A percentile compares a stretch with the other conserved stretches of the same genome.
Evolutionary conservation across 768 basidiomycete genomes (phyloP).

Genomic region (Boletellus emodensis): DNA sequence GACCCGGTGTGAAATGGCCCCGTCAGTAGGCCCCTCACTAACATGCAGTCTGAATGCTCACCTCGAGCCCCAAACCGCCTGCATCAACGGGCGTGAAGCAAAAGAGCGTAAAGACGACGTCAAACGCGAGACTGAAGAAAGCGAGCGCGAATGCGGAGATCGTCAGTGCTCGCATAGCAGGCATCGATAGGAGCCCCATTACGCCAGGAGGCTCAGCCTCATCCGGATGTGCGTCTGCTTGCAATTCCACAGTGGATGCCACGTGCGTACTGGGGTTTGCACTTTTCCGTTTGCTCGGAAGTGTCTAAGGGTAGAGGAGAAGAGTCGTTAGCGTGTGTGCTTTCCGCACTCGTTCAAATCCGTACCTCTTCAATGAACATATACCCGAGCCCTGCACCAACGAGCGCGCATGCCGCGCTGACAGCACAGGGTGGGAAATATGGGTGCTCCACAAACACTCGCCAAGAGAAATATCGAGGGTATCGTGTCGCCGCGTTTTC

Average conservation of each 20-base stretch:
- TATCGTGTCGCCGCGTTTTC: slow-evolving; percentile 17
- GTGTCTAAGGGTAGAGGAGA: slow-evolving; percentile 5
- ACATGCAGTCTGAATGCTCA: slow-evolving; percentile 25
- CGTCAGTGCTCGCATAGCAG: slow-evolving; percentile 49
- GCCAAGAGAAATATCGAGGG: slow-evolving; percentile 12
- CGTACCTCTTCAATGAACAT: slow-evolving; percentile 17
- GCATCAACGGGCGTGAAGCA: slow-evolving; percentile 53
- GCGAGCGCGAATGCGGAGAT: slow-evolving; percentile 46
- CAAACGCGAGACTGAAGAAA: slow-evolving; percentile 55
- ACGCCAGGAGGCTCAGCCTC: slow-evolving; percentile 23
- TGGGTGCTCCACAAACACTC: slow-evolving; percentile 10
- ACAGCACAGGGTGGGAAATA: slow-evolving; percentile 17
- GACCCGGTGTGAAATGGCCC: no score
- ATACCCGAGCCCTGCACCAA: slow-evolving; percentile 11
- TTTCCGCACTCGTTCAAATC: background rate
- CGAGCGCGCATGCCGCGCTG: slow-evolving; percentile 8
- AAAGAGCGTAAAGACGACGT: slow-evolving; percentile 63
- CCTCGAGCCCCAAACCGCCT: slow-evolving; percentile 56
- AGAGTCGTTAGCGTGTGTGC: background rate
- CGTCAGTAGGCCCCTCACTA: no score
- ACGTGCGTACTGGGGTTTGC: no score
- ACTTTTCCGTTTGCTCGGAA: slow-evolving; percentile 9
- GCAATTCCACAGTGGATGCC: background rate
- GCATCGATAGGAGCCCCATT: slow-evolving; percentile 41
- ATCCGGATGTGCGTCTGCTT: background rate